These are phyloP conservation scores for Rutstroemia sp. DNA, from an alignment of 2,329 filamentous ascomycete genomes.

Conservation along the genomic window DNA sequence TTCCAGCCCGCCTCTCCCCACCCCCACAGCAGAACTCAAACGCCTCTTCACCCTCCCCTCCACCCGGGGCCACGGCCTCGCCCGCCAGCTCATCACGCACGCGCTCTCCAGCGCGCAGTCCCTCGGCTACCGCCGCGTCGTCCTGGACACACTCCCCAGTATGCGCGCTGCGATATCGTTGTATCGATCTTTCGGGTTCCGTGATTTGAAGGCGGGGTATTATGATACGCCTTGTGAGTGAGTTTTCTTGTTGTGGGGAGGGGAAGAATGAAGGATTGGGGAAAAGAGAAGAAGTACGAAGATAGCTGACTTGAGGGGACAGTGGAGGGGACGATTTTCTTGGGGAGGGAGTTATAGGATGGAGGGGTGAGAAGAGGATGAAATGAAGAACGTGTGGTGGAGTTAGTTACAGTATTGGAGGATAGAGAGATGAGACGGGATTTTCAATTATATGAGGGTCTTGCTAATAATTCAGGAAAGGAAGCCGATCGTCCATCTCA, in stretches of 20 bases:
- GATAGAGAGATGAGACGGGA: too few relatives aligned
- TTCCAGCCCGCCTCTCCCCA: background rate
- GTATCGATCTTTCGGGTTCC: background rate
- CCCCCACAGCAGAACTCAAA: slow-evolving; percentile 43
- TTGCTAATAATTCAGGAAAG: too few relatives aligned
- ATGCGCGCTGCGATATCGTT: background rate
- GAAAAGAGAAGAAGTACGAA: too few relatives aligned
- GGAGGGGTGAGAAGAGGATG: too few relatives aligned
- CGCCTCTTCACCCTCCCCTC: slow-evolving; percentile 43
- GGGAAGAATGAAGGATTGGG: too few relatives aligned
- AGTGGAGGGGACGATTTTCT: background rate
- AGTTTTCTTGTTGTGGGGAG: background rate
- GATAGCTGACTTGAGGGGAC: background rate
- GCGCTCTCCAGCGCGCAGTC: background rate
- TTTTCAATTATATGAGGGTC: too few relatives aligned
- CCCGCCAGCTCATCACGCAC: background rate
- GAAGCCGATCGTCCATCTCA: too few relatives aligned
- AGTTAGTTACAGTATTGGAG: too few relatives aligned
- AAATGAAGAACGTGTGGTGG: too few relatives aligned
- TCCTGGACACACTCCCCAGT: background rate
- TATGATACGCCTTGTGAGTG: background rate
- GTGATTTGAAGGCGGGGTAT: background rate
- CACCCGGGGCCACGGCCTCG: background rate
- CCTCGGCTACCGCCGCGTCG: background rate
- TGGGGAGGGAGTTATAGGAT: background rate